Percentiles rank a stretch among this genome's conserved stretches.
These are phyloP conservation scores for Cavenderia fasciculata DNA, from an alignment of 78 protist species.

Conservation along the genomic window DNA sequence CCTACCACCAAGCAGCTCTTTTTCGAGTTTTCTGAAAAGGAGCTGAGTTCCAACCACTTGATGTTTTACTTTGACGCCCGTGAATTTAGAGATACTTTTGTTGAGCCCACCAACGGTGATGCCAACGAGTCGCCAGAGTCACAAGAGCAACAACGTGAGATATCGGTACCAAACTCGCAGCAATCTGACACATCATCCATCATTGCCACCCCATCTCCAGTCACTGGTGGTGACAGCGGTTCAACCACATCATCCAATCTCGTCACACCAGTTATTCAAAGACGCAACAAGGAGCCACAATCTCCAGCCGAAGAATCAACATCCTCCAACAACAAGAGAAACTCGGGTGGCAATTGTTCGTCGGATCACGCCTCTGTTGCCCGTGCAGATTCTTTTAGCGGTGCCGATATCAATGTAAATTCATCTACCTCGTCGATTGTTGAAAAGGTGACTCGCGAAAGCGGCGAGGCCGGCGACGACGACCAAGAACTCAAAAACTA, in stretches of 20 bases:
- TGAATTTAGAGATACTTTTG: conserved; percentile 26
- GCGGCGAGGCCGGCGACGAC: neutral
- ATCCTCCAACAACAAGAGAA: neutral
- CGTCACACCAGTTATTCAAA: too few relatives aligned
- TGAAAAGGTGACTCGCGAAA: conserved; percentile 10
- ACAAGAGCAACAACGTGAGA: neutral
- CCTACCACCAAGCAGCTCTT: conserved; percentile 36
- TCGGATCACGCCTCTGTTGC: neutral
- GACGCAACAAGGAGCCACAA: neutral
- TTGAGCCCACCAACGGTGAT: neutral
- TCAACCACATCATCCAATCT: neutral
- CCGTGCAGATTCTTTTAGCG: neutral
- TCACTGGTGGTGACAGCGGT: neutral
- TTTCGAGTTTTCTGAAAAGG: conserved; percentile 57
- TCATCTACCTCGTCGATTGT: neutral
- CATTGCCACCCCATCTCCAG: neutral
- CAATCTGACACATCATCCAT: neutral
- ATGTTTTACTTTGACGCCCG: conserved; percentile 29
- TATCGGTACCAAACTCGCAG: neutral
- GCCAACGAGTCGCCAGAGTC: neutral
- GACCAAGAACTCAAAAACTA: neutral
- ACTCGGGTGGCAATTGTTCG: neutral
- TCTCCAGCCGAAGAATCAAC: neutral
- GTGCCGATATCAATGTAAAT: neutral
- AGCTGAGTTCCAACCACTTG: conserved; percentile 46